phyloP scores from a whole-genome alignment of 176 grass and related monocot species.

The Microstegium vimineum region DNA sequence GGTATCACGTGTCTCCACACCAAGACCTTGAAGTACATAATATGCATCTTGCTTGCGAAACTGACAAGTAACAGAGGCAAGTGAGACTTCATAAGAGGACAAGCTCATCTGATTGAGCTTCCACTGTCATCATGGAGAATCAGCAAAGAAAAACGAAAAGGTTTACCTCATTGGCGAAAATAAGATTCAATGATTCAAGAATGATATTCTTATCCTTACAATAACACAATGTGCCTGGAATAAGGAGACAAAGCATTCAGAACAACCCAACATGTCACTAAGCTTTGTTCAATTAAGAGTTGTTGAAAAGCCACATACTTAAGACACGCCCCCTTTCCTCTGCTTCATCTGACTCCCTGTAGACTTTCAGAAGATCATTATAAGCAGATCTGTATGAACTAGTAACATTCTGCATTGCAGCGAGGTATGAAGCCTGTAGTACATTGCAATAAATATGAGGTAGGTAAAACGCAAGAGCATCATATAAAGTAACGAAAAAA shows the following conservation, averaged over 20 bases:
- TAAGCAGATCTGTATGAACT: conserved; percentile 63
- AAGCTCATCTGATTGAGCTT: background rate
- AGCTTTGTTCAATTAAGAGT: conserved; percentile 17
- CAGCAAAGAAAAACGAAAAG: background rate
- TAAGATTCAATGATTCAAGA: conserved; percentile 71
- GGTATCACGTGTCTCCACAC: conserved; percentile 55
- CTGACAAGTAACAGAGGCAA: conserved; percentile 40
- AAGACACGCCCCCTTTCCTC: conserved; percentile 59
- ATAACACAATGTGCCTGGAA: conserved; percentile 48
- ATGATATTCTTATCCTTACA: conserved; percentile 64
- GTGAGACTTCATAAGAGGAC: background rate
- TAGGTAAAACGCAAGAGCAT: background rate
- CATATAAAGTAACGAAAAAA: conserved; percentile 26
- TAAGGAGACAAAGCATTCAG: conserved; percentile 27
- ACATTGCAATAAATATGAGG: conserved; percentile 21
- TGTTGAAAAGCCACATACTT: conserved; percentile 37
- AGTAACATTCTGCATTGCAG: conserved; percentile 77
- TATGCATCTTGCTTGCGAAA: conserved; percentile 70
- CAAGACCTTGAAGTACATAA: conserved; percentile 41
- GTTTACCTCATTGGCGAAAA: conserved; percentile 61
- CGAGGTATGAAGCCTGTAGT: conserved; percentile 67
- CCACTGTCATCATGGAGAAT: background rate
- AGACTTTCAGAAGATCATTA: conserved; percentile 74
- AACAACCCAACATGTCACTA: conserved; percentile 25
- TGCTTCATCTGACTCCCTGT: conserved; percentile 49